A percentile compares a stretch with the other conserved stretches of the same genome.
These are phyloP conservation scores for Neopestalotiopsis rosae DNA, from an alignment of 2,329 filamentous ascomycete species.

Conservation along the genomic window DNA sequence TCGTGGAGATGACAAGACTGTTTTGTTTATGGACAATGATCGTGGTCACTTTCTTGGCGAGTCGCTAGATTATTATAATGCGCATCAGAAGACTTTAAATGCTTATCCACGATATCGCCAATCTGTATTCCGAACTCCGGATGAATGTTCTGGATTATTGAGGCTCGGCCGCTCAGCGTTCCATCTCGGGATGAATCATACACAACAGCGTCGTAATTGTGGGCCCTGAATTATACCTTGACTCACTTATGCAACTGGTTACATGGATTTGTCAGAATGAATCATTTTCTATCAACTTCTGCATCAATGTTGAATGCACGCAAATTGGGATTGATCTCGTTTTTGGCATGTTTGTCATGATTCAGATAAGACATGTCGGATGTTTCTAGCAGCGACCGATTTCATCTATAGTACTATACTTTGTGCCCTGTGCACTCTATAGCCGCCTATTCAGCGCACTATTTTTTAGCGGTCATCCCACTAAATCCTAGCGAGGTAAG, in stretches of 20 bases:
- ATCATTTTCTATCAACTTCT: not conserved
- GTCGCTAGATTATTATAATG: no score
- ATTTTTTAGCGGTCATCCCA: not conserved
- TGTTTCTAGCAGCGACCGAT: no score
- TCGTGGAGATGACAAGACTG: not conserved
- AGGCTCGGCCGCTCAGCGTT: not conserved
- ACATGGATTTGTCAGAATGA: not conserved
- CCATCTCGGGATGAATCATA: conserved; percentile 3
- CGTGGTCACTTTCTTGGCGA: no score
- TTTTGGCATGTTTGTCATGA: no score
- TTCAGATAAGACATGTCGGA: no score
- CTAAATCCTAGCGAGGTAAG: not conserved
- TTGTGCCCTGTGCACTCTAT: not conserved
- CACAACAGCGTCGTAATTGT: not conserved
- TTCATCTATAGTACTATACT: no score
- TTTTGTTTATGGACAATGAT: not conserved
- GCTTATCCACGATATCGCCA: not conserved
- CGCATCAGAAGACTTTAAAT: not conserved
- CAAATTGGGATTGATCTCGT: no score
- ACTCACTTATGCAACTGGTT: not conserved
- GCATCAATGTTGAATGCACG: not conserved
- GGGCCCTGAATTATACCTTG: not conserved
- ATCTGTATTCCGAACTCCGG: not conserved
- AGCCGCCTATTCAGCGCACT: not conserved
- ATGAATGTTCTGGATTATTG: not conserved